Base-by-base conservation (phyloP, 345 rosid genomes). In the Angophora floribunda region DNA sequence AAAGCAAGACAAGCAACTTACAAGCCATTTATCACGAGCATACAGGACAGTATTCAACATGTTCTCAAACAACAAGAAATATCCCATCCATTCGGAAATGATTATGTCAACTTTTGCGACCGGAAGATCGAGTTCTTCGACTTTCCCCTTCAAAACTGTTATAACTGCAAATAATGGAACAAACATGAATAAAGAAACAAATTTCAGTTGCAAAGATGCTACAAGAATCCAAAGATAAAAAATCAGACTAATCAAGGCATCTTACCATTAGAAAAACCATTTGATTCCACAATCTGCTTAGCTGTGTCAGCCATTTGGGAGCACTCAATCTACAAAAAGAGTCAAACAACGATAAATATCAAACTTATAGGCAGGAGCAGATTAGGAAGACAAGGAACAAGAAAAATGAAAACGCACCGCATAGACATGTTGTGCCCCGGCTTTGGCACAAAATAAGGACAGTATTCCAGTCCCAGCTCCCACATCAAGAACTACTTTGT, bases 31-130 rank as follows among this genome's bases (percentile, higher is more conserved):
- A 91, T 98, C 93, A 41, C 99, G 98, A 9, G 99, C 99, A 89
- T 96, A 98, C 82, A 98, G 90, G 90, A 97, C 98, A 14, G 99
- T 94, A 86, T 97, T 92, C 89, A 98, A 90, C 99, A 98, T 98
- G 87, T 98, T 98, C 93, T 98, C 99, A 86, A 94, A 98, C 93
- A 98, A 90, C 89, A 98, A 90, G 92, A 98, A 98, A 92, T 98
- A 98, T 36, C 99, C 99, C 99, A 97, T 98, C 99, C 99, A 97
- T 95, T 98, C 99, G 55, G 99, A 98, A 88, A 98, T 95, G 87
- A 98, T 98, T 87, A 98, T 95, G 92, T 98, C 99, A 80, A 98
- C 99, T 94, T 96, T 96, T 49, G 92, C 89, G 16, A 92, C 94
- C 4, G 99, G 99, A 52, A 98, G 96, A 92, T 97, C 99, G 84